Evolutionary conservation across 2,329 filamentous ascomycete genomes (phyloP), one percentile per base, ranked within the genome.

Genomic region (Parascedosporium putredinis): DNA sequence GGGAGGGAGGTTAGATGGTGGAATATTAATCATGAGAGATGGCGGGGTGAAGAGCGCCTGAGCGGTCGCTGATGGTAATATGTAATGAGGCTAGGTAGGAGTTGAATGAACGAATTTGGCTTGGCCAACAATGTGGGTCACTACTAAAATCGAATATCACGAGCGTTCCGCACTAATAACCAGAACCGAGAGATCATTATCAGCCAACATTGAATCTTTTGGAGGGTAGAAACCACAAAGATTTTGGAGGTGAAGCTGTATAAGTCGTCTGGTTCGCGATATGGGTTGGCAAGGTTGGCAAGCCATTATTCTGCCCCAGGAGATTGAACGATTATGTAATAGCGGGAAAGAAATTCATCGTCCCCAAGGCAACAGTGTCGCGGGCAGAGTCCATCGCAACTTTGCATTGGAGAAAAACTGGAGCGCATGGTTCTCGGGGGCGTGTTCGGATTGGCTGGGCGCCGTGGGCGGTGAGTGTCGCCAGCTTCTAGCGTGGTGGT

Each of bases 291-390:
- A n/a, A n/a, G n/a, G n/a, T n/a, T n/a, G n/a, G n/a, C n/a, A n/a
- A n/a, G n/a, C n/a, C n/a, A n/a, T n/a, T n/a, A 31, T 31, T 31
- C 12, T 31, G 12, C 12, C 7, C 7, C 27, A 31, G 7, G 6
- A 6, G 12, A 7, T 42, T 20, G 16, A 16, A 2, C n/a, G 38
- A 42, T 42, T 42, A 42, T 6, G 38, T 42, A 42, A 42, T 24
- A 20, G 38, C 16, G 23, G 16, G 18, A 3, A 16, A 10, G 16
- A 18, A 36, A 12, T 12, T 16, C 3, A 20, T 14, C 38, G 38
- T 42, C 38, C 38, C 38, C 38, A 42, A 42, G 38, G 38, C 38
- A 42, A 42, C 38, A 42, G 23, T 42, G 38, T 42, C 38, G 38
- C 20, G 38, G 16, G 38, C 16, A 10, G 27, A 22, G 38, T 20